Evolutionary conservation across 768 basidiomycete genomes (phyloP).

Genomic region (Psilocybe cyanescens): DNA sequence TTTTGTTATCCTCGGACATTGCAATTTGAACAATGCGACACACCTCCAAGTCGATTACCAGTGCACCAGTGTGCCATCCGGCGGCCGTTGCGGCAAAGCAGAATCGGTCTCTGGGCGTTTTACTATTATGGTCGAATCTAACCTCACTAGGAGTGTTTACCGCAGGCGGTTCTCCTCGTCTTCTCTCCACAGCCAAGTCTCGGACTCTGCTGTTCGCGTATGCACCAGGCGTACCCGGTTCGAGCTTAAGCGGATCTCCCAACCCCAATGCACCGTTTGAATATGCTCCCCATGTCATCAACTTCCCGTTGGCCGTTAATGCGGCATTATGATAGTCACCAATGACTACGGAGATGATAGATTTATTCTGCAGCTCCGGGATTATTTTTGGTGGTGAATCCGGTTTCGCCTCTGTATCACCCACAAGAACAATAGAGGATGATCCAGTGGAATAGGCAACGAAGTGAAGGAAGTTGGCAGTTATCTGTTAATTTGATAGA

Average conservation of each 20-base stretch:
- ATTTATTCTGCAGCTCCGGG: constrained; percentile 73
- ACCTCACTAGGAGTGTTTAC: constrained; percentile 72
- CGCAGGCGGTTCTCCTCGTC: constrained; percentile 40
- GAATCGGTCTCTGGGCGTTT: constrained; percentile 59
- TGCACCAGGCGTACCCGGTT: constrained; percentile 62
- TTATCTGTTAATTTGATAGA: constrained; percentile 57
- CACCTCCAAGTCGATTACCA: constrained; percentile 86
- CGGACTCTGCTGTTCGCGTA: constrained; percentile 44
- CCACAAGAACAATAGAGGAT: constrained; percentile 77
- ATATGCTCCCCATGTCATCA: constrained; percentile 82
- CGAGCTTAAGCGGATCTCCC: constrained; percentile 67
- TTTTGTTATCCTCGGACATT: not conserved
- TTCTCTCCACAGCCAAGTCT: constrained; percentile 30
- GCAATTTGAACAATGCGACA: constrained; percentile 17
- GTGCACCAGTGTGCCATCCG: constrained; percentile 92
- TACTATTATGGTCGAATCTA: constrained; percentile 65
- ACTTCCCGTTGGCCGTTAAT: constrained; percentile 73
- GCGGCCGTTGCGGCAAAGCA: constrained; percentile 82
- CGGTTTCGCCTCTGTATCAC: constrained; percentile 49
- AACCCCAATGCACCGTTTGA: constrained; percentile 85
- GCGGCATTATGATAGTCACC: constrained; percentile 96
- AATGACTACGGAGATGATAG: constrained; percentile 84
- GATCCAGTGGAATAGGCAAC: constrained; percentile 78
- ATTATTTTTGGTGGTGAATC: constrained; percentile 60
- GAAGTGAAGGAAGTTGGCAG: constrained; percentile 84